Base-by-base conservation (phyloP, 2,329 filamentous ascomycete genomes). In the Fonsecaea nubica region DNA sequence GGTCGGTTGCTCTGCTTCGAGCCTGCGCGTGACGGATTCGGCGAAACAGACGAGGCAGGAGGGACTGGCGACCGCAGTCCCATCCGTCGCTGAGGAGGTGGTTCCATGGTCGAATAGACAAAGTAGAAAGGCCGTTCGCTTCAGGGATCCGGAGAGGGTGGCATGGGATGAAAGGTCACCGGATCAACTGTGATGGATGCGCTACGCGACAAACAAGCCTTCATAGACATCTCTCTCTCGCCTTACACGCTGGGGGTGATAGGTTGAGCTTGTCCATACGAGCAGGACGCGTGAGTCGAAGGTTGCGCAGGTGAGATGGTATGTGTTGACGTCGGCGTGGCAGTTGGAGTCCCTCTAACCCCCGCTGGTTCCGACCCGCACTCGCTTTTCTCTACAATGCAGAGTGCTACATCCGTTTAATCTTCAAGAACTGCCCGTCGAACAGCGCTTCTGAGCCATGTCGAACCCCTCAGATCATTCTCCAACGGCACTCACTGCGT, bases 1-100 rank as follows among this genome's bases (percentile, higher is more conserved):
- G 79, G 77, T 48, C 78, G 78, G 64, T 67, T 71, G 70, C 66
- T 72, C 62, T 72, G 70, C 45, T 69, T 70, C 18, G 72, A 73
- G n/a, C 40, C 53, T 55, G 71, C 58, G 42, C 67, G 68, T 38
- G 68, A 68, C 21, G 67, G 64, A 18, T 72, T 64, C 4, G 67
- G 72, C 0, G 73, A 74, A n/a, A 66, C 56, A 30, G 58, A 40
- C 33, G 73, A 70, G 48, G 66, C 54, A 58, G 72, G 64, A 66
- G 71, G 68, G 18, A 69, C 61, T 36, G 69, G 69, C 30, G 69
- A 72, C 58, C 70, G 71, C 42, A 68, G 66, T 50, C 67, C 69
- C 54, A 64, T 61, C 48, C 71, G 71, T 50, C 68, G 70, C 52
- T 57, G 63, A 30, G 63, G 53, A 61, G 63, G 69, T 54, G 64